Evolutionary conservation across 2,329 filamentous ascomycete genomes (phyloP).

Genomic region (Ambrosiella xylebori): DNA sequence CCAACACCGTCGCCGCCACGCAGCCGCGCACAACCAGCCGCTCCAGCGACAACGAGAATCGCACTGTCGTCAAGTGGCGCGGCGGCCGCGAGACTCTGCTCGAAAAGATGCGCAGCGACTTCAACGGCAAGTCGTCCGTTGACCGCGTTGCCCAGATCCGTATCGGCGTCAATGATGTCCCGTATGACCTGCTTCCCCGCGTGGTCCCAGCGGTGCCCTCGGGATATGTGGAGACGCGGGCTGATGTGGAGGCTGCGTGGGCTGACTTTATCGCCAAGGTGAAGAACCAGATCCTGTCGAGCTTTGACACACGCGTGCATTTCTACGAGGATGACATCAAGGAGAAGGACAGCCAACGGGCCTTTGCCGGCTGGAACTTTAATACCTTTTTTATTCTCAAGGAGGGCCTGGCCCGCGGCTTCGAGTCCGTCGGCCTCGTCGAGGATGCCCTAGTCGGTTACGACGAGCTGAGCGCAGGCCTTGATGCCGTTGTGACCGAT

Average conservation of each 20-base stretch:
- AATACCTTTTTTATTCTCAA: constrained; percentile 98
- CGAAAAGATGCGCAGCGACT: constrained; percentile 80
- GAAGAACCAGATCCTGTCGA: constrained; percentile 70
- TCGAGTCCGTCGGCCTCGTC: constrained; percentile 88
- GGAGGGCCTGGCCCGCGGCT: constrained; percentile 80
- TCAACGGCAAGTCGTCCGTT: constrained; percentile 55
- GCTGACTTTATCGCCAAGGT: constrained; percentile 70
- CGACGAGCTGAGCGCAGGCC: constrained; percentile 75
- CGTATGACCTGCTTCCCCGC: constrained; percentile 44
- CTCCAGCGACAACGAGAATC: constrained; percentile 44
- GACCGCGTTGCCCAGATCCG: constrained; percentile 78
- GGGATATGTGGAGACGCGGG: constrained; percentile 50
- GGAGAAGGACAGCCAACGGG: constrained; percentile 77
- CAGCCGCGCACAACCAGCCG: constrained; percentile 51
- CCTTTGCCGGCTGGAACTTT: constrained; percentile 92
- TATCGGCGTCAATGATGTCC: constrained; percentile 52
- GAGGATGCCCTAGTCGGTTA: constrained; percentile 92
- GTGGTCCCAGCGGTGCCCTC: constrained; percentile 46
- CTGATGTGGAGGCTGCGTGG: constrained; percentile 71
- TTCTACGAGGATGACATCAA: constrained; percentile 97
- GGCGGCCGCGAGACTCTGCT: constrained; percentile 66
- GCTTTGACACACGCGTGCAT: constrained; percentile 76
- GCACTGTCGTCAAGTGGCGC: constrained; percentile 50
- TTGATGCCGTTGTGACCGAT: constrained; percentile 69
- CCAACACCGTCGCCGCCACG: constrained; percentile 64